Conservation (phyloP, 2,329 filamentous ascomycete species). For the Sporothrix dimorphospora region DNA sequence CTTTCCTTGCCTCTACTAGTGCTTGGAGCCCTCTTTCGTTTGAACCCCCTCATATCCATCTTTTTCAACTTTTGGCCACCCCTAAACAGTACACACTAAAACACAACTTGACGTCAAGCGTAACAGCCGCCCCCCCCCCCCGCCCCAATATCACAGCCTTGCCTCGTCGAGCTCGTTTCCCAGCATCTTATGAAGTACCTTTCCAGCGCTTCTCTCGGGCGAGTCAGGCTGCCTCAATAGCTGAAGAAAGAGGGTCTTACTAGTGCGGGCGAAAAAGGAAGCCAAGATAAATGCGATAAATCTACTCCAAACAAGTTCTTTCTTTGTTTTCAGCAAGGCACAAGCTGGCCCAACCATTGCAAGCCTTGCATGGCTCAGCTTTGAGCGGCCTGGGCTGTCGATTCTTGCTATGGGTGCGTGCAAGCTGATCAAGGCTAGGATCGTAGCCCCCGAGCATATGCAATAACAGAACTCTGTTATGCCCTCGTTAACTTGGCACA, state of each 20-base stretch:
- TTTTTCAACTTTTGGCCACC: background rate
- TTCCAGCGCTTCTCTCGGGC: background rate
- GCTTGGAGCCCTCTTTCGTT: conserved; percentile 3
- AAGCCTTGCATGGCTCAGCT: too few relatives aligned
- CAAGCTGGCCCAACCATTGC: background rate
- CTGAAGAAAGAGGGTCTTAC: background rate
- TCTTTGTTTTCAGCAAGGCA: background rate
- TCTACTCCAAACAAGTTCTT: too few relatives aligned
- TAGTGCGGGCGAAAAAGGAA: background rate
- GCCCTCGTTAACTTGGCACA: conserved; percentile 7
- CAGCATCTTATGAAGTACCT: background rate
- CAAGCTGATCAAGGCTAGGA: background rate
- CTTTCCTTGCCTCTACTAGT: too few relatives aligned
- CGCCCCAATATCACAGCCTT: background rate
- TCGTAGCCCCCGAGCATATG: background rate
- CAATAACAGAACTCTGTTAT: conserved; percentile 12
- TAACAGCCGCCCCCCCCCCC: background rate
- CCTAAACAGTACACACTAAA: background rate
- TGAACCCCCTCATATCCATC: background rate
- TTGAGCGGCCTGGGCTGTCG: too few relatives aligned
- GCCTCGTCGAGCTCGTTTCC: background rate
- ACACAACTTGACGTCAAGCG: background rate
- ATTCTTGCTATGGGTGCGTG: too few relatives aligned
- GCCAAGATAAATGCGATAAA: background rate
- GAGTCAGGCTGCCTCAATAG: background rate